Base-by-base conservation (phyloP, 345 rosid species). In the Salix udensis region DNA sequence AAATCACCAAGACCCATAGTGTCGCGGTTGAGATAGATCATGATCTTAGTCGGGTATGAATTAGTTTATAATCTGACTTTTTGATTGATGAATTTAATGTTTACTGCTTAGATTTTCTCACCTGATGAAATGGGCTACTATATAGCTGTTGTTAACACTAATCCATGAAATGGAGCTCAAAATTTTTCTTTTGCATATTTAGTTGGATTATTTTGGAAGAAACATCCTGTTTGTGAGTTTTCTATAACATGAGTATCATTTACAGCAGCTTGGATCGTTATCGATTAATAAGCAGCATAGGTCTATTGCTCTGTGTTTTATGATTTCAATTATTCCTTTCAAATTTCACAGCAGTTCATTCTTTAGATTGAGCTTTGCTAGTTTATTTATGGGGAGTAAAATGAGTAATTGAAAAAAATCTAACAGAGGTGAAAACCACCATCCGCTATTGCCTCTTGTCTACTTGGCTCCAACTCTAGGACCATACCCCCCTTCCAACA, bases 41-140 rank as follows among this genome's bases (percentile, higher is more conserved):
- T 2, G 92, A 94, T 85, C 98, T 96, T 30, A 90, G 92, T 84
- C 88, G 99, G 89, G 99, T 94, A 83, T 81, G 97, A 31, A 65
- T 68, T 64, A 37, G 23, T 34, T 79, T 61, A 48, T n/a, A 39
- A 31, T 61, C 53, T 53, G 34, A 62, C 23, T 73, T 5, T 8
- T 34, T 52, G 48, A 18, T 50, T 61, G 48, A 34, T 9, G 64
- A 55, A 55, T n/a, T n/a, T 55, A 55, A n/a, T 55, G 53, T 26
- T 2, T 77, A 21, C 37, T 9, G n/a, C 46, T 71, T 50, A 37
- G 52, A 67, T 58, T 69, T 65, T 70, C 4, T 65, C 26, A 61
- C 30, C 31, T 61, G 53, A 39, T 46, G 26, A 55, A 23, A 55
- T n/a, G 62, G 4, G 16, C 21, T 18, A 3, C 12, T 21, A 19